A percentile compares a stretch with the other conserved stretches of the same genome.
Evolutionary conservation across 2,329 filamentous ascomycete genomes (phyloP).

Genomic region (Ceratocystis cacaofunesta): DNA sequence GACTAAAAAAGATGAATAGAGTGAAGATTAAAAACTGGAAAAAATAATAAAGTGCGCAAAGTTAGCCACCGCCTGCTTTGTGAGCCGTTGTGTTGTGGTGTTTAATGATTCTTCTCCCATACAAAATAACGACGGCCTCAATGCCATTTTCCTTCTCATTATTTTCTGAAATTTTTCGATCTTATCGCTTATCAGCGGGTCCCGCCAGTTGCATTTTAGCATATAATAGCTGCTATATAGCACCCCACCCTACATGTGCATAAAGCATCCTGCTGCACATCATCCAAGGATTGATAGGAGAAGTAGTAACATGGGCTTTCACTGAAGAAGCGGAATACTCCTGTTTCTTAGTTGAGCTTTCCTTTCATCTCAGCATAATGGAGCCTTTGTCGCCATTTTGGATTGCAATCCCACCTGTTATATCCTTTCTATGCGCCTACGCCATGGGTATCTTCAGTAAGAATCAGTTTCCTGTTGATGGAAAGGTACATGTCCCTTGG

Average conservation of each 20-base stretch:
- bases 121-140: neutral
- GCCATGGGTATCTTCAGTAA: constrained; percentile 54
- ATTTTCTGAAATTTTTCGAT: constrained; percentile 11
- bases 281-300: neutral
- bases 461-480: constrained; percentile 70
- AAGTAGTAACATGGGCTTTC: neutral
- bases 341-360: neutral
- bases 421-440: constrained; percentile 26
- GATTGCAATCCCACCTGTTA: constrained; percentile 22
- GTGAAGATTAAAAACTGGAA: neutral
- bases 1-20: neutral
- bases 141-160: neutral
- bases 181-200: constrained; percentile 14
- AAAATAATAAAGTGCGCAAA: neutral
- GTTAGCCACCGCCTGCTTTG: neutral
- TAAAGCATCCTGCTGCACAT: neutral
- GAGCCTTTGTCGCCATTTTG: constrained; percentile 18
- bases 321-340: neutral
- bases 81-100: neutral
- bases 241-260: neutral
- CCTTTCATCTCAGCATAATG: neutral
- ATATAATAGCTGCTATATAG: neutral
- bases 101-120: neutral
- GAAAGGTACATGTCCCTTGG: constrained; percentile 44
- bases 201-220: neutral